Evolutionary conservation across 73 alveolate genomes (phyloP).

Genomic region (Uronychia setigera): DNA sequence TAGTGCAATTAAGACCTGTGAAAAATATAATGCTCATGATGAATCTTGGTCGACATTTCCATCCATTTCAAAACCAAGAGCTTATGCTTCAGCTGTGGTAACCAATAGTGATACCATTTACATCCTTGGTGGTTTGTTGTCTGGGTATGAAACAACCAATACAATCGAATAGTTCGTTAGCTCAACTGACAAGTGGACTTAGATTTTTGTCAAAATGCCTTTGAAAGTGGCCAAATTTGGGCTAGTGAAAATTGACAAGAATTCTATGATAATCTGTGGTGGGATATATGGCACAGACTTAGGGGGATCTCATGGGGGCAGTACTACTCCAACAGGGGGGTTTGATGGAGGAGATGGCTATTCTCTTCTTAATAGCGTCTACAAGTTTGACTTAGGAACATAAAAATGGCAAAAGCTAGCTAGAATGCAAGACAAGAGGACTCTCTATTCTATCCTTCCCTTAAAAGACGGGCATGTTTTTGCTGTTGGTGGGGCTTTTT

Average conservation of each 20-base stretch:
- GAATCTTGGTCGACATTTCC: slow-evolving; percentile 61
- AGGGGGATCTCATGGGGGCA: too few species aligned
- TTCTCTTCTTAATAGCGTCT: slow-evolving; percentile 29
- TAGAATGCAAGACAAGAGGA: slow-evolving; percentile 37
- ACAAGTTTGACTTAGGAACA: slow-evolving; percentile 23
- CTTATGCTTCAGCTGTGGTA: slow-evolving; percentile 54
- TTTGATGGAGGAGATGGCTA: slow-evolving; percentile 43
- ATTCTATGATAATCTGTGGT: too few species aligned
- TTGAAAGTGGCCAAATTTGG: slow-evolving; percentile 71
- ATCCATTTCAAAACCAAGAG: slow-evolving; percentile 62
- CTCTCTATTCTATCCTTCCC: too few species aligned
- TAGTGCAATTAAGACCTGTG: slow-evolving; percentile 26
- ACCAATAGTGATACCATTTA: slow-evolving; percentile 56
- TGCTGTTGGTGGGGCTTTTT: too few species aligned
- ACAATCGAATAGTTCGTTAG: slow-evolving; percentile 64
- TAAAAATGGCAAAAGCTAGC: slow-evolving; percentile 33
- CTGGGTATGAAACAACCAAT: slow-evolving; percentile 53
- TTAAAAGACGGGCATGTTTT: too few species aligned
- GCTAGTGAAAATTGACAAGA: slow-evolving; percentile 54
- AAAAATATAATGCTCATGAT: slow-evolving; percentile 55
- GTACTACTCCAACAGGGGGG: too few species aligned
- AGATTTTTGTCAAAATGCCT: slow-evolving; percentile 62
- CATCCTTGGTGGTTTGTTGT: slow-evolving; percentile 68
- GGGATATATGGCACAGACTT: too few species aligned
- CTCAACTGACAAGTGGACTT: slow-evolving; percentile 63